Conservation (phyloP, 805 yeast species). For the Metschnikowia lachancei region DNA sequence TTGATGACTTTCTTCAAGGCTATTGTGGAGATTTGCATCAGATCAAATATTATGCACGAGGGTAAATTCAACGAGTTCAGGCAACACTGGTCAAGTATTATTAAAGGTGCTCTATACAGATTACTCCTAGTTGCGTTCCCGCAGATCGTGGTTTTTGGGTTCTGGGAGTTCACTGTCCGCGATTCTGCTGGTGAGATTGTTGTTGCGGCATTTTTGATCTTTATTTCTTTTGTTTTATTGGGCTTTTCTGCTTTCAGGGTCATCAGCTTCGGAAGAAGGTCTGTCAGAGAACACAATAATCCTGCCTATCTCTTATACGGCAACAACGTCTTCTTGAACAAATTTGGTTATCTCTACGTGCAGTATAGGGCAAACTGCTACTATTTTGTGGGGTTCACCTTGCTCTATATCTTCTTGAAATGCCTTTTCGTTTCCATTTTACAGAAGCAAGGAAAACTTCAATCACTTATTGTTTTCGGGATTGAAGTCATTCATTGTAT, state of each 20-base stretch:
- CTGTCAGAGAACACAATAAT: constrained; percentile 70
- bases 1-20: constrained; percentile 65
- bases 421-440: constrained; percentile 83
- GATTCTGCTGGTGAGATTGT: constrained; percentile 84
- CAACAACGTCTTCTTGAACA: constrained; percentile 72
- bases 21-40: constrained; percentile 57
- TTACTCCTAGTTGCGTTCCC: constrained; percentile 83
- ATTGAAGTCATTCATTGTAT: constrained; percentile 72
- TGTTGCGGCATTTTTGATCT: constrained; percentile 69
- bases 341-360: constrained; percentile 89
- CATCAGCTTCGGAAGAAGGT: constrained; percentile 68
- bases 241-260: constrained; percentile 73
- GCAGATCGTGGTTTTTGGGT: constrained; percentile 72
- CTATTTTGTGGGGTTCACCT: constrained; percentile 70
- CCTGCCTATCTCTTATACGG: constrained; percentile 92
- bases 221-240: constrained; percentile 57
- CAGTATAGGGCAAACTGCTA: constrained; percentile 86
- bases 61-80: constrained; percentile 75
- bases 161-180: constrained; percentile 84
- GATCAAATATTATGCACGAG: constrained; percentile 56
- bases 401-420: constrained; percentile 66
- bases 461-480: constrained; percentile 71
- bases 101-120: constrained; percentile 87
- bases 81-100: constrained; percentile 74
- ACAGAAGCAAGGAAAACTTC: constrained; percentile 77